Conservation (phyloP, 2,329 filamentous ascomycete species). For the Botrytis tulipae region DNA sequence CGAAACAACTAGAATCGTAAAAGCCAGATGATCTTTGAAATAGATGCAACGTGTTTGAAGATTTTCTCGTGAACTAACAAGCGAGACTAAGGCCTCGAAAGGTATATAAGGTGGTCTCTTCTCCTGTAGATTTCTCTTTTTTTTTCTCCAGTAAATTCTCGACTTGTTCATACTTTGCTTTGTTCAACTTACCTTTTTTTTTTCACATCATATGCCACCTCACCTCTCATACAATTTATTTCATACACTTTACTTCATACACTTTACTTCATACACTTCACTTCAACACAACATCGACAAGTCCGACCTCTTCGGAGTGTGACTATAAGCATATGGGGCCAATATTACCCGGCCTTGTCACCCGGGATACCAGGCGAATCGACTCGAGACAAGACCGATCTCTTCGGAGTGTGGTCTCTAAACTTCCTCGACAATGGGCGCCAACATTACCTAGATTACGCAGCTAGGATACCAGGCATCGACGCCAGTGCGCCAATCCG, state of each 20-base stretch:
- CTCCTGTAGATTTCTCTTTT: not conserved
- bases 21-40: not conserved
- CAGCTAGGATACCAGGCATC: not conserved
- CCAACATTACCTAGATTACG: not conserved
- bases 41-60: not conserved
- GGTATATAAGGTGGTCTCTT: not conserved
- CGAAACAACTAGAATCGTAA: not conserved
- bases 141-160: not conserved
- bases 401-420: not conserved
- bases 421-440: not conserved
- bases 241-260: too few species aligned
- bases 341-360: not conserved
- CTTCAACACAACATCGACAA: not conserved
- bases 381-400: conserved; percentile 1
- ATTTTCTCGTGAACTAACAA: not conserved
- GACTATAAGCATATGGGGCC: not conserved
- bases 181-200: not conserved
- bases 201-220: too few species aligned
- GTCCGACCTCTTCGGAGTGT: not conserved
- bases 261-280: not conserved
- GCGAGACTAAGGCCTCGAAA: not conserved
- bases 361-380: not conserved
- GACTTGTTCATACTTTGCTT: not conserved
- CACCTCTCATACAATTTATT: too few species aligned
- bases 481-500: not conserved